Percentiles rank a stretch among this genome's conserved stretches.
phyloP scores from a whole-genome alignment of 2,329 filamentous ascomycete species.

The Onygenales sp. region DNA sequence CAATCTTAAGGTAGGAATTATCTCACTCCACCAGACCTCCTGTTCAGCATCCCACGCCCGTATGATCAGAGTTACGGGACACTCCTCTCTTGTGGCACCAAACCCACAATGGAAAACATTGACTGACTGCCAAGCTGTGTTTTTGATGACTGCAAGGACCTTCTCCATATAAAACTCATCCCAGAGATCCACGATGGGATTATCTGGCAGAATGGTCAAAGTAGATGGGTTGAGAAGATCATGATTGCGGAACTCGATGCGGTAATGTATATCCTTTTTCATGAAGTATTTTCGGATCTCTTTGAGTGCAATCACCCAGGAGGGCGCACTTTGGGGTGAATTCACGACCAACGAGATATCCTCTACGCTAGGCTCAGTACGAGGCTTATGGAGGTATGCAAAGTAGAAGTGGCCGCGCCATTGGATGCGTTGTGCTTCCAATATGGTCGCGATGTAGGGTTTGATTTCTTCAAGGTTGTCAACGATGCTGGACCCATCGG shows the following conservation, averaged over 20 bases:
- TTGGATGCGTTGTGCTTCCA: not conserved
- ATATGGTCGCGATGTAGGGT: not conserved
- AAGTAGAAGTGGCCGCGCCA: not conserved
- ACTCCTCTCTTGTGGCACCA: not conserved
- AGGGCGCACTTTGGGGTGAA: not conserved
- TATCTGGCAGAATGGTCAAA: not conserved
- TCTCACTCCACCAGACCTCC: not conserved
- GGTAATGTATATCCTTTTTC: not conserved
- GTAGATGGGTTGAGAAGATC: not conserved
- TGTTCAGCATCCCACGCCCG: not conserved
- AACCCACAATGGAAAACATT: not conserved
- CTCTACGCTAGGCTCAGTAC: not conserved
- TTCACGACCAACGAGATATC: not conserved
- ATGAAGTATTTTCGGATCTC: not conserved
- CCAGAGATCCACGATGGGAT: not conserved
- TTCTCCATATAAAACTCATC: not conserved
- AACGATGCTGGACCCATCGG: not conserved
- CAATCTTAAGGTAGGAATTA: not conserved
- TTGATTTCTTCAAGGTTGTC: not conserved
- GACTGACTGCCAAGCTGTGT: not conserved
- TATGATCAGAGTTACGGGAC: not conserved
- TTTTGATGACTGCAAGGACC: not conserved
- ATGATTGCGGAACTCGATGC: not conserved
- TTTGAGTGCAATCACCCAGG: not conserved
- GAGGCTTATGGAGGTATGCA: not conserved